Base-by-base conservation (phyloP, 306 rosid genomes). In the Lagenaria siceraria region DNA sequence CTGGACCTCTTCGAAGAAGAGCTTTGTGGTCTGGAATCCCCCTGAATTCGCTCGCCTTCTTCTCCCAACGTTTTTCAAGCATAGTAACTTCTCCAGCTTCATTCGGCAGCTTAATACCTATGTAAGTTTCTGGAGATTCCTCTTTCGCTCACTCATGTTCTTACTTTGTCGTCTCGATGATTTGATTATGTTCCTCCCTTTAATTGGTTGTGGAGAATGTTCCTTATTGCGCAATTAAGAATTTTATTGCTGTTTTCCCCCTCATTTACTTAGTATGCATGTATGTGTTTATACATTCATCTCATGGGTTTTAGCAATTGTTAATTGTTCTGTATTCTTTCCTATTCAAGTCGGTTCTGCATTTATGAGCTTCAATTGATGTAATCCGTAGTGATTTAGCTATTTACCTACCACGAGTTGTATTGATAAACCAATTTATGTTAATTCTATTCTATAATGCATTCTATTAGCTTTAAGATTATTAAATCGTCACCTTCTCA, bases 51-150 rank as follows among this genome's bases (percentile, higher is more conserved):
- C 92, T 64, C 88, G 97, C 63, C 54, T 89, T 72, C 96, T 95
- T 42, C 96, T 95, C 6, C 99, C 99, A 0, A 88, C 91, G 53
- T 92, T 81, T 81, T 95, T 95, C 91, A 95, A 95, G 87, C 99
- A 95, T 79, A 95, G 83, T 82, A 95, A 95, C 82, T 95, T 95
- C 89, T 95, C 99, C 78, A 92, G 97, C 92, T 95, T 95, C 89
- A 86, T 95, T 77, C 97, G 99, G 46, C 99, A 95, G 88, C 97
- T 95, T 54, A 95, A 95, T 79, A 95, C 99, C 76, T 95, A 95
- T 68, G 99, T 95, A 42, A 86, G 95, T 77, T 70, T 18, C 10
- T 21, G 2, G 10, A 48, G 21, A 48, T 77, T 71, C 40, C 1
- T 22, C 2, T 49, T 15, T 19, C 15, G 18, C 3, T 8, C 4